Base-by-base conservation (phyloP, 441 rosid genomes). In the Populus trichocarpa region DNA sequence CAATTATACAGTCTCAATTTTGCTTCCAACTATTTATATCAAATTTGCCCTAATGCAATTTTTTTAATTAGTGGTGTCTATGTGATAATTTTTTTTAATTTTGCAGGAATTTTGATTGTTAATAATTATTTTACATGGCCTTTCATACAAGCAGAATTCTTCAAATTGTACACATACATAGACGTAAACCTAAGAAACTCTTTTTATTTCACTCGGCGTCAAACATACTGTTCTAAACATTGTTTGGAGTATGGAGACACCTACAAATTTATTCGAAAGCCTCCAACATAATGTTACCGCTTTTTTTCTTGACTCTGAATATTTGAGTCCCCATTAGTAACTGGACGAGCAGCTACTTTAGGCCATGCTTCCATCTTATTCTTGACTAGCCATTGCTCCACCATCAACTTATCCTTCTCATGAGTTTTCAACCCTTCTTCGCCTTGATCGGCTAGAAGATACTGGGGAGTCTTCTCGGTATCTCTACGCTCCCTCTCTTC, bases 401-500 rank as follows among this genome's bases (percentile, higher is more conserved):
- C 75, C 38, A 18, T 36, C 18, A 69, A 6, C 63, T 30, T 30
- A 33, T 73, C 57, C 23, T 71, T 65, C 22, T 5, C 50, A 10
- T 5, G 22, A 6, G 13, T n/a, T 16, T 36, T 1, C 25, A 35
- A 25, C 11, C 69, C 38, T 5, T 20, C 72, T 12, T 26, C 63
- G 0, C 26, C 63, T 35, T 12, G 40, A 14, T 84, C 77, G 0
- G 75, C 81, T 5, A 81, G 73, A 69, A 84, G 84, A 74, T 84
- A 40, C 0, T 4, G 80, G 2, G 85, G 87, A 0, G 78, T 30
- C 40, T 61, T 70, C 40, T 76, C 69, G 50, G 4, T 0, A 65
- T 65, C 30, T 57, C 77, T 50, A 14, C 74, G 75, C 75, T 77
- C 82, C 79, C 81, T 76, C 11, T 72, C 85, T 25, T 42, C 77